Evolutionary conservation across 2,329 filamentous ascomycete genomes (phyloP).

Genomic region (Decorospora gaudefroyi): DNA sequence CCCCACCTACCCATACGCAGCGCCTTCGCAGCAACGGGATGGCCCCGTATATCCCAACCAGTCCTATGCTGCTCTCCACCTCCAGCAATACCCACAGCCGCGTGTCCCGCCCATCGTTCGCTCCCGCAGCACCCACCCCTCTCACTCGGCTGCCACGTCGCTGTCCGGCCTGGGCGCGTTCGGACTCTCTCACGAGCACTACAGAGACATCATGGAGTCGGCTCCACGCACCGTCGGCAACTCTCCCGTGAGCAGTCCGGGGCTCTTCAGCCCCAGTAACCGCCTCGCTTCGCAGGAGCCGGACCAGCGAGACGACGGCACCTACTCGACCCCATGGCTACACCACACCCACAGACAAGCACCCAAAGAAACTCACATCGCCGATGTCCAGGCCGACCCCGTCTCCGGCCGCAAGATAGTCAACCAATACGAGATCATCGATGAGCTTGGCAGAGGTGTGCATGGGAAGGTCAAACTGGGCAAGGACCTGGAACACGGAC

Average conservation of each 20-base stretch:
- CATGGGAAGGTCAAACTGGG: conserved; percentile 98
- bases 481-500: conserved; percentile 72
- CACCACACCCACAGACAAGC: conserved; percentile 56
- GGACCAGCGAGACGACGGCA: conserved; percentile 44
- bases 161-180: conserved; percentile 51
- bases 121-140: conserved; percentile 50
- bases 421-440: conserved; percentile 96
- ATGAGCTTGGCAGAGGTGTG: conserved; percentile 92
- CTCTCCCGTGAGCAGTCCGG: conserved; percentile 54
- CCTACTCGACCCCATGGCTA: conserved; percentile 56
- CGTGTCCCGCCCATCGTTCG: conserved; percentile 47
- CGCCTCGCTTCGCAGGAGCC: conserved; percentile 37
- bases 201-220: conserved; percentile 44
- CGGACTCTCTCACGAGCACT: conserved; percentile 42
- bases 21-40: conserved; percentile 31
- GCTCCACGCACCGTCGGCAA: conserved; percentile 52
- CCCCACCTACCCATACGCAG: conserved; percentile 24
- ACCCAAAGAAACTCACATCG: conserved; percentile 76
- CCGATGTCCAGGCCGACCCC: conserved; percentile 84
- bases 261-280: conserved; percentile 51
- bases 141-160: conserved; percentile 46
- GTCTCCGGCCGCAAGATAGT: conserved; percentile 92
- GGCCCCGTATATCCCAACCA: conserved; percentile 55
- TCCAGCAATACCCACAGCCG: conserved; percentile 50
- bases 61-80: conserved; percentile 55